A percentile compares a stretch with the other conserved stretches of the same genome.
These are phyloP conservation scores for Drechmeria coniospora DNA, from an alignment of 2,329 filamentous ascomycete genomes.

Conservation along the genomic window DNA sequence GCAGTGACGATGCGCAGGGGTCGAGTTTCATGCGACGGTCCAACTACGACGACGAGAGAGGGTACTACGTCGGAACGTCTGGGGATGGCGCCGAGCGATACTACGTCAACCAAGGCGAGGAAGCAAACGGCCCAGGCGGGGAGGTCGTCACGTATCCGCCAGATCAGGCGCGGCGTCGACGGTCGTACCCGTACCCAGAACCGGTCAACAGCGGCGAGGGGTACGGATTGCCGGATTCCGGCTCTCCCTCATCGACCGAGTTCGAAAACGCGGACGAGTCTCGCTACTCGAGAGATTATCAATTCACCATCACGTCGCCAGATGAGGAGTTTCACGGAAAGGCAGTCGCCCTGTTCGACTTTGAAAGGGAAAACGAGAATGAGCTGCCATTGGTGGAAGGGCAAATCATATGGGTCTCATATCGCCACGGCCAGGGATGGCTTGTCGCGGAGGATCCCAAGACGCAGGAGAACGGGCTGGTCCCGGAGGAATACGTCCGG, in stretches of 20 bases:
- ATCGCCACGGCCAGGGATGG: slow-evolving; percentile 93
- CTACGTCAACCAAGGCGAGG: slow-evolving; percentile 53
- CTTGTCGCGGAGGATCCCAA: slow-evolving; percentile 91
- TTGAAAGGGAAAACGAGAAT: slow-evolving; percentile 89
- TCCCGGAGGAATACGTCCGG: slow-evolving; percentile 92
- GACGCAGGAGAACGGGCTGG: slow-evolving; percentile 83
- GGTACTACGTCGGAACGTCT: slow-evolving; percentile 51
- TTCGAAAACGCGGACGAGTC: slow-evolving; percentile 51
- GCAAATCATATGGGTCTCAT: slow-evolving; percentile 92
- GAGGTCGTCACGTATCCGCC: slow-evolving; percentile 68
- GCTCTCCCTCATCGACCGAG: slow-evolving; percentile 41
- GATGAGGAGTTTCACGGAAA: slow-evolving; percentile 98
- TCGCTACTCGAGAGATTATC: slow-evolving; percentile 79
- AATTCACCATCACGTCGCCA: slow-evolving; percentile 86
- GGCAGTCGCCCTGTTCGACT: slow-evolving; percentile 88
- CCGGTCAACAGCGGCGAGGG: slow-evolving; percentile 34
- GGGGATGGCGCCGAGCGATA: slow-evolving; percentile 61
- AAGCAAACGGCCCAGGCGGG: slow-evolving; percentile 61
- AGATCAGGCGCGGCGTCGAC: slow-evolving; percentile 44
- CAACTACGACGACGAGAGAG: slow-evolving; percentile 43
- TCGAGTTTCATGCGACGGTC: slow-evolving; percentile 29
- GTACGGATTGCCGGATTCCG: slow-evolving; percentile 44
- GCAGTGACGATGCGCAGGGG: slow-evolving; percentile 23
- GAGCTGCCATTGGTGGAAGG: slow-evolving; percentile 85
- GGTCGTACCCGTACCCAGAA: slow-evolving; percentile 25